A percentile compares a stretch with the other conserved stretches of the same genome.
phyloP scores from a whole-genome alignment of 257 asterid genomes.

The Cruciata laevipes region DNA sequence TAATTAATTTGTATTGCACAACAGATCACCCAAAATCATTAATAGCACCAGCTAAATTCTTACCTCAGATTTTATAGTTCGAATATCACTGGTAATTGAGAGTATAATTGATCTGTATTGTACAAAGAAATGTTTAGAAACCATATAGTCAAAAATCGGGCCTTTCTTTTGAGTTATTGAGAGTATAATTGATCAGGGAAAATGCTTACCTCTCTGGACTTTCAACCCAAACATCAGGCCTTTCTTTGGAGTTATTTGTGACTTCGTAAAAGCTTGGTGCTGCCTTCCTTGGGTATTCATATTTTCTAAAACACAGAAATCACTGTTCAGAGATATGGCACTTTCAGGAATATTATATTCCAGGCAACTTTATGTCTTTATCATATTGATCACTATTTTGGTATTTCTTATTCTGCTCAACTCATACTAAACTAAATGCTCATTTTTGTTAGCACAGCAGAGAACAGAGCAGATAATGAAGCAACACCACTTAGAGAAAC shows the following conservation, averaged over 20 bases:
- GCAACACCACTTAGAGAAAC: not conserved
- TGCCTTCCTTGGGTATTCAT: conserved; percentile 77
- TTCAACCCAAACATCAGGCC: conserved; percentile 99
- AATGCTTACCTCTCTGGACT: conserved; percentile 83
- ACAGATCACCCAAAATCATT: not conserved
- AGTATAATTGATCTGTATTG: conserved; percentile 69
- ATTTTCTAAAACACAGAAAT: conserved; percentile 38
- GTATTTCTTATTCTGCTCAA: not conserved
- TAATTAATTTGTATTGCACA: too few species aligned
- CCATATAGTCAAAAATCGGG: not conserved
- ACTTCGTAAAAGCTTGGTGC: conserved; percentile 94
- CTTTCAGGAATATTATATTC: not conserved
- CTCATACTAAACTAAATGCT: not conserved
- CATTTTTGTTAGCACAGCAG: not conserved
- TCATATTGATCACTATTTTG: not conserved
- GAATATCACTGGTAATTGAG: conserved; percentile 93
- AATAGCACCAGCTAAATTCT: conserved; percentile 1
- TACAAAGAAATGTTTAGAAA: conserved; percentile 23
- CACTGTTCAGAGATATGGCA: not conserved
- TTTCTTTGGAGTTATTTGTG: conserved; percentile 87
- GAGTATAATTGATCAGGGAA: too few species aligned
- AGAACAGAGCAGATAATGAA: too few species aligned
- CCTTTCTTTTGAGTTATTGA: too few species aligned
- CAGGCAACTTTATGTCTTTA: not conserved
- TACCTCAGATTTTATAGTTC: conserved; percentile 96